These are phyloP conservation scores for Aureoboletus auriporus DNA, from an alignment of 768 basidiomycete genomes.

Conservation along the genomic window DNA sequence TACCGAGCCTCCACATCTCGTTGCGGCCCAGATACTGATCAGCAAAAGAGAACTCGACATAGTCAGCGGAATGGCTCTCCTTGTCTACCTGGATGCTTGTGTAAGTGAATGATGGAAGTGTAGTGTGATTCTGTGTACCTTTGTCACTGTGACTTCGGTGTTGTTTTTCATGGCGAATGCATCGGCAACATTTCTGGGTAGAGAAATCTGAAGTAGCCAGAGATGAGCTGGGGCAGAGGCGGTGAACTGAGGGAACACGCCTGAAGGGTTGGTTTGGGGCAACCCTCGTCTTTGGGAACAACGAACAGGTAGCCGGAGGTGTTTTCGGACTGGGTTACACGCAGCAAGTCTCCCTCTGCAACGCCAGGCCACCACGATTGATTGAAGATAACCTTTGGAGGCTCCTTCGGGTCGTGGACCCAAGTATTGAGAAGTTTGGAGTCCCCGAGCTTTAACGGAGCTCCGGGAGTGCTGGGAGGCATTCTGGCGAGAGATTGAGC, in stretches of 20 bases:
- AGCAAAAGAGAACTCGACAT: conserved; percentile 87
- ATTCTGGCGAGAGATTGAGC: conserved; percentile 60
- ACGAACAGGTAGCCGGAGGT: conserved; percentile 56
- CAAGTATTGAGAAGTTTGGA: conserved; percentile 61
- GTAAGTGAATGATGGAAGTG: conserved; percentile 12
- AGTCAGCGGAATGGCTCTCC: conserved; percentile 58
- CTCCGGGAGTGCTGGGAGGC: conserved; percentile 23
- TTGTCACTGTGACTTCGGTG: conserved; percentile 65
- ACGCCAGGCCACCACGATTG: conserved; percentile 77
- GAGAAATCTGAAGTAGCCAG: conserved; percentile 53
- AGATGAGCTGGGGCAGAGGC: neutral
- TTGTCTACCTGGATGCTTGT: conserved; percentile 56
- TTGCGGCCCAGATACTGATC: conserved; percentile 94
- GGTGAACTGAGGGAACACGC: conserved; percentile 25
- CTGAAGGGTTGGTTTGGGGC: conserved; percentile 62
- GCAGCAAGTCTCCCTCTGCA: conserved; percentile 68
- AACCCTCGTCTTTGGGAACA: conserved; percentile 61
- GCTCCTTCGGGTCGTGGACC: conserved; percentile 70
- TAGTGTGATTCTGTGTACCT: conserved; percentile 37
- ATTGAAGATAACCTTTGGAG: conserved; percentile 60
- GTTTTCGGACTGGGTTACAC: conserved; percentile 45
- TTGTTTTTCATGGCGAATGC: conserved; percentile 69
- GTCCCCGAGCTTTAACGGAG: conserved; percentile 59
- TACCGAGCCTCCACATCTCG: conserved; percentile 95
- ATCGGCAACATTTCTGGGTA: conserved; percentile 70